phyloP scores from a whole-genome alignment of 257 asterid genomes.

The Nicotiana paniculata region DNA sequence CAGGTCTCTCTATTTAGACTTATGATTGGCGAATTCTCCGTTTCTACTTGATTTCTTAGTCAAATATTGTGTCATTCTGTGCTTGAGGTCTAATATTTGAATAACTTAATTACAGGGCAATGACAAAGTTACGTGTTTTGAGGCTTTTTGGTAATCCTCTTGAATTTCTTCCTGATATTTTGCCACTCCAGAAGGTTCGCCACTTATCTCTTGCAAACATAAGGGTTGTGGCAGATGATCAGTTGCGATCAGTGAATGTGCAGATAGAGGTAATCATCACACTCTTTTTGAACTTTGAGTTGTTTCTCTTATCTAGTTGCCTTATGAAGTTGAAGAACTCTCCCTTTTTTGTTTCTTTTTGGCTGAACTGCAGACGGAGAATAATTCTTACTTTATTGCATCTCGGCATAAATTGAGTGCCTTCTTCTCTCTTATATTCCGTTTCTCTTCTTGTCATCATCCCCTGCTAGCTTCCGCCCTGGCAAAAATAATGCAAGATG shows the following conservation, averaged over 20 bases:
- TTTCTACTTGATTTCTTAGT: neutral
- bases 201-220: slow-evolving; percentile 97
- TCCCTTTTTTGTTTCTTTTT: slow-evolving; percentile 14
- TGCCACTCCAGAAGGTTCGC: slow-evolving; percentile 80
- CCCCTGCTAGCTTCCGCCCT: slow-evolving; percentile 97
- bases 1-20: slow-evolving; percentile 61
- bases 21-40: slow-evolving; percentile 3
- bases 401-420: slow-evolving; percentile 97
- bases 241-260: slow-evolving; percentile 77
- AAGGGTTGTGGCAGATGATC: slow-evolving; percentile 88
- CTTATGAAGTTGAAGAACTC: slow-evolving; percentile 15
- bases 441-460: slow-evolving; percentile 99
- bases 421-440: slow-evolving; percentile 96
- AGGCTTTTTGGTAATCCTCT: slow-evolving; percentile 96
- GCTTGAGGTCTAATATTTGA: slow-evolving; percentile 36
- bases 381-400: slow-evolving; percentile 88
- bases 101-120: slow-evolving; percentile 70
- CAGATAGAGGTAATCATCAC: slow-evolving; percentile 77
- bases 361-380: slow-evolving; percentile 71
- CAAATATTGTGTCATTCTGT: neutral
- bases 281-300: slow-evolving; percentile 13
- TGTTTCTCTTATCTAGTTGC: slow-evolving; percentile 11
- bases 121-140: slow-evolving; percentile 77
- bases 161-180: slow-evolving; percentile 96
- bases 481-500: slow-evolving; percentile 97